phyloP scores from a whole-genome alignment of 768 basidiomycete genomes.

The Boletus sp. region DNA sequence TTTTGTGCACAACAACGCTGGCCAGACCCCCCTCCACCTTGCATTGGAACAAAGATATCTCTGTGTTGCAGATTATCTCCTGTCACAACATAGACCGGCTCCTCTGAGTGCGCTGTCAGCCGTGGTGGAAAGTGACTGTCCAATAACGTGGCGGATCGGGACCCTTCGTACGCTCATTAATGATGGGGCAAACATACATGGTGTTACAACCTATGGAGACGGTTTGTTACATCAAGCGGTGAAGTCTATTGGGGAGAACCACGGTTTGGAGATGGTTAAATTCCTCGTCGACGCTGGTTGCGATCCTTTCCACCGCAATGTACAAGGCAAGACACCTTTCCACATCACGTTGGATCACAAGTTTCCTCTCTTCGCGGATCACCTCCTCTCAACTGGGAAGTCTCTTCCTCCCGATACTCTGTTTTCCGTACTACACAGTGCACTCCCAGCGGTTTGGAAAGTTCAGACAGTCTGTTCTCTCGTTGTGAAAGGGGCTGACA shows the following conservation, averaged over 20 bases:
- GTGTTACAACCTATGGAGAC: background rate
- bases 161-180: background rate
- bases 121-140: background rate
- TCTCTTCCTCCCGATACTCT: background rate
- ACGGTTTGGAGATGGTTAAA: background rate
- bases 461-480: background rate
- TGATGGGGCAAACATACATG: background rate
- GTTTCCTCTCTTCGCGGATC: background rate
- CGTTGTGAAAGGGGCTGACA: background rate
- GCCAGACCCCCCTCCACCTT: background rate
- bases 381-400: background rate
- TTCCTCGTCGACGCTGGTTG: conserved; percentile 7
- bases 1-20: background rate
- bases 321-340: conserved; percentile 3
- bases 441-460: background rate
- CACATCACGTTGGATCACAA: conserved; percentile 1
- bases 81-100: background rate
- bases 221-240: background rate
- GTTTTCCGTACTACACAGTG: background rate
- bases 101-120: background rate
- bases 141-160: background rate
- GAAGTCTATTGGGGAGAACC: background rate
- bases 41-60: background rate
- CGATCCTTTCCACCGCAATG: background rate
- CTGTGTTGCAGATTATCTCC: background rate